Conservation (phyloP, 176 grass and related monocot species). For the Aegilops tauschii region DNA sequence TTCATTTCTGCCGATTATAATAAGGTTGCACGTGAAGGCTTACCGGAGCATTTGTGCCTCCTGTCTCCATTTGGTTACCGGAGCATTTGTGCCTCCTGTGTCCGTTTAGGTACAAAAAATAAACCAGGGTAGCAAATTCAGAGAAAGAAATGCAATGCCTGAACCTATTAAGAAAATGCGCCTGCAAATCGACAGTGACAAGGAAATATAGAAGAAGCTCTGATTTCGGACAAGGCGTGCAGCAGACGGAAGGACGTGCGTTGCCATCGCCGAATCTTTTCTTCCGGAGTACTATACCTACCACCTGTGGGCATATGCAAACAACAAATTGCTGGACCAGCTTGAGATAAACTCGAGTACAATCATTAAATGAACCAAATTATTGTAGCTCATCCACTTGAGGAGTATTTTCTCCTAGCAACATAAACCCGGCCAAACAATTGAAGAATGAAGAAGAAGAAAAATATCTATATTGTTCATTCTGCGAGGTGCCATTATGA, state of each 20-base stretch:
- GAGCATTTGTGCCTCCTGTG: neutral
- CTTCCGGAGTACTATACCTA: neutral
- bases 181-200: constrained; percentile 18
- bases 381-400: neutral
- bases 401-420: neutral
- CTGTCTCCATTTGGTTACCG: neutral
- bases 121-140: neutral
- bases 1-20: neutral
- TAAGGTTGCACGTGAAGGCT: neutral
- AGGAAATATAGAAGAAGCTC: neutral
- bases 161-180: neutral
- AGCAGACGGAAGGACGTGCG: constrained; percentile 1
- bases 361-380: neutral
- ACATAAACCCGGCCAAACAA: neutral
- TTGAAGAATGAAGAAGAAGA: neutral
- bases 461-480: neutral
- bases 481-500: neutral
- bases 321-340: neutral
- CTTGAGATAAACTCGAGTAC: neutral
- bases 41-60: neutral
- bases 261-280: neutral
- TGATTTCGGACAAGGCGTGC: neutral
- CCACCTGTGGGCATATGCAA: constrained; percentile 7
- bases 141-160: neutral
- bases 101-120: too few relatives aligned